Conservation (phyloP, 2,329 filamentous ascomycete genomes). For the Penicillium capsulatum region DNA sequence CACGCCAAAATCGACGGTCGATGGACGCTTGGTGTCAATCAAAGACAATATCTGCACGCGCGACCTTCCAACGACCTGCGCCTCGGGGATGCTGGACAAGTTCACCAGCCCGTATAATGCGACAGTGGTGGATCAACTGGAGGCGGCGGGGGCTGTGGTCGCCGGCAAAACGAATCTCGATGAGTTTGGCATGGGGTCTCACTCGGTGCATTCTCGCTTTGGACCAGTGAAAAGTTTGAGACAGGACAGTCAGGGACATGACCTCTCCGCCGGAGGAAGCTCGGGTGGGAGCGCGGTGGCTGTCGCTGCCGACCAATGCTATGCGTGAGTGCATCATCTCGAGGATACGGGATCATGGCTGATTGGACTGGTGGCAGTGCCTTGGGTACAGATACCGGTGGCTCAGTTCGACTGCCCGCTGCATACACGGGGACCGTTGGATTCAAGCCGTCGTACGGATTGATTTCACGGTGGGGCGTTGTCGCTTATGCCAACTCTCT, state of each 20-base stretch:
- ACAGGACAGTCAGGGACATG: constrained; percentile 34
- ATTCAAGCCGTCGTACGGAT: constrained; percentile 88
- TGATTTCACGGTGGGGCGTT: constrained; percentile 79
- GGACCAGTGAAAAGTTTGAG: constrained; percentile 59
- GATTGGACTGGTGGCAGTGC: constrained; percentile 46
- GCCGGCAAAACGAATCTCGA: constrained; percentile 88
- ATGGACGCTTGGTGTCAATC: constrained; percentile 55
- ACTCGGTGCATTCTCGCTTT: constrained; percentile 65
- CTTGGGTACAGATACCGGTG: constrained; percentile 89
- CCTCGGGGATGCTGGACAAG: constrained; percentile 66
- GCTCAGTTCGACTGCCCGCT: constrained; percentile 80
- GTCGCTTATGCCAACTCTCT: constrained; percentile 89
- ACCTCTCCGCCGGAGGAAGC: constrained; percentile 74
- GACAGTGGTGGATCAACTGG: constrained; percentile 69
- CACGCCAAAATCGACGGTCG: constrained; percentile 34
- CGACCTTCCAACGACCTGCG: constrained; percentile 72
- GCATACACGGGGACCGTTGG: constrained; percentile 80
- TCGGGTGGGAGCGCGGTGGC: constrained; percentile 91
- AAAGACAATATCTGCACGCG: constrained; percentile 74
- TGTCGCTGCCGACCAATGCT: constrained; percentile 61
- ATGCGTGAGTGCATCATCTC: constrained; percentile 45
- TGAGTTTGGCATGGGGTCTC: constrained; percentile 93
- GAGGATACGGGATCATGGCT: background rate
- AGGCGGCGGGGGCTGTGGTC: constrained; percentile 58
- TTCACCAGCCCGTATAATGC: constrained; percentile 77